Evolutionary conservation across 805 yeast species (phyloP), one percentile per base, ranked within the genome.

Genomic region (Metschnikowia vanudenii): DNA sequence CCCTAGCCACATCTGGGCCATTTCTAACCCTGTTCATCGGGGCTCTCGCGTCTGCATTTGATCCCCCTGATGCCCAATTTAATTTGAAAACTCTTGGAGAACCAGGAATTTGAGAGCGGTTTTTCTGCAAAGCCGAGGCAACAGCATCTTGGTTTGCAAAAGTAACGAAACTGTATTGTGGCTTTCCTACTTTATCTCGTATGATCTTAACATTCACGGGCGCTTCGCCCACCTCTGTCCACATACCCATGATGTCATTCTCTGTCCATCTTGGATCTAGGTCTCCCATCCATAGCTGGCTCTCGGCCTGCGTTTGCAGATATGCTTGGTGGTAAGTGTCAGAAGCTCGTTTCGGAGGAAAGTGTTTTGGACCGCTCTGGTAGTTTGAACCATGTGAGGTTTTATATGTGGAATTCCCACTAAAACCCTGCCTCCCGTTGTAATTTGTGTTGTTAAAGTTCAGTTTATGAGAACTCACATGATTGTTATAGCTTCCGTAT

Each of bases 231-330:
- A 84, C 66, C 19, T 75, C 58, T 3, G 75, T 62, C 97, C 96
- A 90, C 38, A 90, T 77, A 48, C 79, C 78, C 40, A 73, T 74
- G 43, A 91, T 76, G 11, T 78, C 69, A 33, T 69, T 63, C 61
- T 90, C 97, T 50, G 85, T 88, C 90, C 96, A 87, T 62, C 78
- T 72, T 9, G 87, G 87, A 55, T 89, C 96, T 37, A 90, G 68
- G 57, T 88, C 97, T 18, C 97, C 97, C 96, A 90, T 91, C 85
- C 91, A 86, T 41, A 86, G 60, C 53, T 79, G 82, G 39, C 49
- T 53, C 28, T 51, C 58, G 12, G 56, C 38, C 14, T 53, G 53
- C 7, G 52, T 41, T 39, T 54, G 58, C 37, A 49, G 43, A 37
- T 54, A 54, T 3, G 54, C 58, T 29, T 42, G 56, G 31, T 54